Conservation (phyloP, 306 rosid species). For the Parietaria judaica region DNA sequence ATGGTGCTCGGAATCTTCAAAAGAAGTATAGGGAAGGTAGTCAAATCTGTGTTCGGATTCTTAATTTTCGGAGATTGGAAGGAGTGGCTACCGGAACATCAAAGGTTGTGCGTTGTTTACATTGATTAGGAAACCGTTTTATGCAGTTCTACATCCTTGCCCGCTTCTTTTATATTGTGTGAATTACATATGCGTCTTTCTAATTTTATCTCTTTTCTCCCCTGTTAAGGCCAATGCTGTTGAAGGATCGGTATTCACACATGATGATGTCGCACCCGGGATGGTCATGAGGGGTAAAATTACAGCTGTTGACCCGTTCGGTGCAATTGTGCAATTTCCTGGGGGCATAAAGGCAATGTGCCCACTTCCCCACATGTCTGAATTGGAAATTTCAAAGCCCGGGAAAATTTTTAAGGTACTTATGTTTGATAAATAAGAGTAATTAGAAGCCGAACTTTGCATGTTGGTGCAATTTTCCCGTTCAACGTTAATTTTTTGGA, state of each 20-base stretch:
- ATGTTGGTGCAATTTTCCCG: no score
- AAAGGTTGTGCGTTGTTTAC: conserved; percentile 47
- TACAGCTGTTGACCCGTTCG: conserved; percentile 71
- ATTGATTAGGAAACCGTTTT: background rate
- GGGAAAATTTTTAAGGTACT: conserved; percentile 73
- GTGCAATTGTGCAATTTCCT: conserved; percentile 89
- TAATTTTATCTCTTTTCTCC: background rate
- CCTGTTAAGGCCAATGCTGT: conserved; percentile 72
- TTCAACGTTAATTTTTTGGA: background rate
- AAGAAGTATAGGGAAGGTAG: conserved; percentile 84
- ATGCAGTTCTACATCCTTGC: background rate
- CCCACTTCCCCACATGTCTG: conserved; percentile 91
- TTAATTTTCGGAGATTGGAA: conserved; percentile 83
- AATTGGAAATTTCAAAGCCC: conserved; percentile 89
- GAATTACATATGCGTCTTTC: background rate
- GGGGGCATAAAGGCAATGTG: conserved; percentile 98
- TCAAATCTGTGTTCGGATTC: conserved; percentile 70
- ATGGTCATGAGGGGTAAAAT: conserved; percentile 78
- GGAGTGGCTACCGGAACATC: conserved; percentile 84
- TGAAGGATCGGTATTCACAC: conserved; percentile 76
- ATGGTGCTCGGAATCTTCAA: conserved; percentile 58
- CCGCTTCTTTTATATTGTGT: background rate
- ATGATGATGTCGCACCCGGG: conserved; percentile 90
- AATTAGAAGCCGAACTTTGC: no score
- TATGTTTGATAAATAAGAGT: background rate